Evolutionary conservation across 331 rosid genomes (phyloP), one percentile per base, ranked within the genome.

Genomic region (Rosa hybrid): DNA sequence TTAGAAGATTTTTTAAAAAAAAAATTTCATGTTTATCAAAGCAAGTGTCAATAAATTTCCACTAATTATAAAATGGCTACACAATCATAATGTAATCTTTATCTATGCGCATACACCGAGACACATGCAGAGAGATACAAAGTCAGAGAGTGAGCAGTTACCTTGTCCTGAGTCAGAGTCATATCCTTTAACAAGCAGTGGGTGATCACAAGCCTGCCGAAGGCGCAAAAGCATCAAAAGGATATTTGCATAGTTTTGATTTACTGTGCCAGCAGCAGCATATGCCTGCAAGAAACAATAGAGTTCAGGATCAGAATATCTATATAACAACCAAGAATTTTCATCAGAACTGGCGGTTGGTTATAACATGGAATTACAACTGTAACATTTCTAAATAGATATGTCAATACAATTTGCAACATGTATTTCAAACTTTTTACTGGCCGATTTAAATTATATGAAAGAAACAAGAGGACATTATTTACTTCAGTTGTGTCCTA

Each of bases 141-240:
- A n/a, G n/a, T n/a, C n/a, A n/a, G n/a, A n/a, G n/a, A n/a, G n/a
- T n/a, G n/a, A n/a, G n/a, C n/a, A n/a, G n/a, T n/a, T n/a, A n/a
- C n/a, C n/a, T n/a, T n/a, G n/a, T n/a, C n/a, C n/a, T n/a, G n/a
- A 86, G 77, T 88, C 93, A n/a, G 93, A 85, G 79, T 83, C 78
- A 86, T 79, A 89, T 72, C 92, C 96, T 85, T 93, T 91, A 74
- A 96, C 97, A 81, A 96, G 99, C 80, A 71, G 87, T 2, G 99
- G 99, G 67, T 92, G 99, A 78, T 96, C 98, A 83, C 99, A 96
- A 84, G 98, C 99, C 86, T 93, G 99, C 54, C 99, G 94, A 71
- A 91, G 98, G 75, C 97, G 99, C 78, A 93, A 84, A 81, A 96
- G 98, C 99, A 96, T 93, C 86, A 93, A 80, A 54, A 96, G 93